A percentile compares a stretch with the other conserved stretches of the same genome.
phyloP scores from a whole-genome alignment of 2,329 filamentous ascomycete genomes.

The Hypoxylon rubiginosum region DNA sequence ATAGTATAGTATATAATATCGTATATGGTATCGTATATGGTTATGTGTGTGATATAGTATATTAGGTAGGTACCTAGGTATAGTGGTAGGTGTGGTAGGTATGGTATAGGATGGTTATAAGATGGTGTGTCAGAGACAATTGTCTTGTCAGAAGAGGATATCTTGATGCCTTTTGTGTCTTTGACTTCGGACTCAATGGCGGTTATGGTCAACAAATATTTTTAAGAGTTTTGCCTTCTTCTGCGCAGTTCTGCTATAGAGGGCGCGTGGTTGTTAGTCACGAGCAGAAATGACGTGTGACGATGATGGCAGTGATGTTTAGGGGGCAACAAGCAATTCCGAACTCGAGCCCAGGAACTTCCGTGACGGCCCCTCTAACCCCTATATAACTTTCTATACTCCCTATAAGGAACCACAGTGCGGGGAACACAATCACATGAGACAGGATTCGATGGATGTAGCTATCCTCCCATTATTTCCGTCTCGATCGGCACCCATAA shows the following conservation, averaged over 20 bases:
- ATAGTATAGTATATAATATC: too few species aligned
- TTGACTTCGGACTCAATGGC: background rate
- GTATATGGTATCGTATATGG: too few species aligned
- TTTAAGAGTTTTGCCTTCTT: background rate
- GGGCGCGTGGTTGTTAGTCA: conserved; percentile 4
- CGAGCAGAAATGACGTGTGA: conserved; percentile 1
- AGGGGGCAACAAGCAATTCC: background rate
- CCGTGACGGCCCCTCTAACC: background rate
- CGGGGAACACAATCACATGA: background rate
- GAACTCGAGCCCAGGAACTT: conserved; percentile 2
- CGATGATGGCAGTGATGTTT: background rate
- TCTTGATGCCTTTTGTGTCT: conserved; percentile 4
- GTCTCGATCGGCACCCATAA: background rate
- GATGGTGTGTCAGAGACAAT: background rate
- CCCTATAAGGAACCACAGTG: conserved; percentile 1
- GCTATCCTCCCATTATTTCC: background rate
- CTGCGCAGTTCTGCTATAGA: background rate
- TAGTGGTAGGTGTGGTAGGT: too few species aligned
- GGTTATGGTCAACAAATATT: background rate
- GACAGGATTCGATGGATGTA: background rate
- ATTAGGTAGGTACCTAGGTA: too few species aligned
- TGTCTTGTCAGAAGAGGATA: background rate
- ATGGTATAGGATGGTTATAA: background rate
- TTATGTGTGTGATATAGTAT: too few species aligned
- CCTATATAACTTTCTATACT: conserved; percentile 3